Evolutionary conservation across 1,139 yeast species (phyloP).

Genomic region (Pichia sp.): DNA sequence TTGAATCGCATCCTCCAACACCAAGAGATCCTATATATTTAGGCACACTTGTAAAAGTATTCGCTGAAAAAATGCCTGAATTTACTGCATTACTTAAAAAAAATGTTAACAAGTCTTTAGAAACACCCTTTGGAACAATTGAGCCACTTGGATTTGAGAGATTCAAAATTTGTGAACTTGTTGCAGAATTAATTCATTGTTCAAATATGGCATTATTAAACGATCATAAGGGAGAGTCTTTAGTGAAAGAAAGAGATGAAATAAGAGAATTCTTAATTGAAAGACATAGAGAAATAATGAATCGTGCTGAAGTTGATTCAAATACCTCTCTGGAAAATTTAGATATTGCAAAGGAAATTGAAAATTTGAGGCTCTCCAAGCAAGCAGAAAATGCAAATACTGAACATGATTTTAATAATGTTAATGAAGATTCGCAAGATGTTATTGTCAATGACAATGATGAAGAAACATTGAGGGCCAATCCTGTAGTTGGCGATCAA

Average conservation of each 20-base stretch:
- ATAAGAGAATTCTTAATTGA: constrained; percentile 46
- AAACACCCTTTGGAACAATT: constrained; percentile 66
- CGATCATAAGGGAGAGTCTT: constrained; percentile 73
- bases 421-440: constrained; percentile 6
- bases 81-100: constrained; percentile 50
- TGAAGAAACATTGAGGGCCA: constrained; percentile 55
- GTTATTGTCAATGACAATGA: constrained; percentile 38
- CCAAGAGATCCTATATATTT: constrained; percentile 92
- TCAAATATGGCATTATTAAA: constrained; percentile 93
- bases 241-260: constrained; percentile 68
- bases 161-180: constrained; percentile 87
- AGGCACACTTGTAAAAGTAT: constrained; percentile 77
- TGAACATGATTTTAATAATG: constrained; percentile 4
- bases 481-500: constrained; percentile 84
- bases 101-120: constrained; percentile 34
- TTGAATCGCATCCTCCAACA: constrained; percentile 90
- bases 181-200: constrained; percentile 92
- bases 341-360: constrained; percentile 28
- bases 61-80: constrained; percentile 66
- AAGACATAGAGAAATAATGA: constrained; percentile 30
- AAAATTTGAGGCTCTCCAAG: constrained; percentile 23
- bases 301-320: constrained; percentile 21
- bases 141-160: constrained; percentile 95
- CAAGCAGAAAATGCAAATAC: constrained; percentile 6
- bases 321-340: constrained; percentile 22